phyloP scores from a whole-genome alignment of 1,139 yeast genomes.

The Suhomyces chickasaworum region DNA sequence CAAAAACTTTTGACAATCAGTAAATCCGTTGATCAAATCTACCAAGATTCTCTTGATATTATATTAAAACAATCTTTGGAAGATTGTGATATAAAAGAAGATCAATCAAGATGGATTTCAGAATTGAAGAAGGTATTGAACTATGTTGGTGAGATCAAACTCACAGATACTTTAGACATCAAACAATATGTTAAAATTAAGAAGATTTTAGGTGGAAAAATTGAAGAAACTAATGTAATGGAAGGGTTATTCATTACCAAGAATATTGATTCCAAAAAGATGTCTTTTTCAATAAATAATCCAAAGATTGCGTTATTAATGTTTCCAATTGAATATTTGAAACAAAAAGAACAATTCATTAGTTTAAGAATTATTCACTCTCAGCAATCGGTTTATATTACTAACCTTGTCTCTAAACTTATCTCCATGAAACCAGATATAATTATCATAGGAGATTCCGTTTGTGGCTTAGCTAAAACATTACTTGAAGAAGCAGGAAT shows the following conservation, averaged over 20 bases:
- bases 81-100: constrained; percentile 51
- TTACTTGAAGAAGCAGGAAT: constrained; percentile 73
- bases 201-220: constrained; percentile 73
- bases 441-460: constrained; percentile 76
- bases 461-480: constrained; percentile 80
- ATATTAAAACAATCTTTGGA: constrained; percentile 65
- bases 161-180: constrained; percentile 79
- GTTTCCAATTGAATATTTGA: constrained; percentile 86
- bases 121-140: constrained; percentile 30
- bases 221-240: constrained; percentile 60
- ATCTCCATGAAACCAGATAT: constrained; percentile 77
- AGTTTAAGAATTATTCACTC: constrained; percentile 83
- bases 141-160: constrained; percentile 31
- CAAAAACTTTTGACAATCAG: neutral
- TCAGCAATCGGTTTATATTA: constrained; percentile 84
- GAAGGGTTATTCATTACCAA: constrained; percentile 88
- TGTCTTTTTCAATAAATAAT: constrained; percentile 62
- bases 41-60: constrained; percentile 29
- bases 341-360: constrained; percentile 71
- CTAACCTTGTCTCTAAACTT: constrained; percentile 79
- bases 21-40: constrained; percentile 20
- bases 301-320: constrained; percentile 83
- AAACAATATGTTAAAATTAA: constrained; percentile 87
- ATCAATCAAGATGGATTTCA: constrained; percentile 44
- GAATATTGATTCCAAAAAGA: constrained; percentile 74